Evolutionary conservation across 208 protist genomes (phyloP).

Genomic region (Leishmania lainsoni): DNA sequence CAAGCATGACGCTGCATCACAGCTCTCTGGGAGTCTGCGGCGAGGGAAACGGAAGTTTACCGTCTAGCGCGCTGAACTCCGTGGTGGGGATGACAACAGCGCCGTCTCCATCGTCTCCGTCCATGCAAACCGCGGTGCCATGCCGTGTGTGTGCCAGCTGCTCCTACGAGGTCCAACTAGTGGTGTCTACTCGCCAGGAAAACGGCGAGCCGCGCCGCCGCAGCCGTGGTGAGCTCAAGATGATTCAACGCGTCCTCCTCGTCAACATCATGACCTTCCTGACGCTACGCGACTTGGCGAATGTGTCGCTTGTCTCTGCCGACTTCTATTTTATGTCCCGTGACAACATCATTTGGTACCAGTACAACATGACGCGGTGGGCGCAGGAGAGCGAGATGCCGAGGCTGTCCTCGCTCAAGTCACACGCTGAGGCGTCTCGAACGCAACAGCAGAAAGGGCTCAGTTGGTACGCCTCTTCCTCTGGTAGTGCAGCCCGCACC

Average conservation of each 20-base stretch:
- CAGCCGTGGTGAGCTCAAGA: conserved; percentile 85
- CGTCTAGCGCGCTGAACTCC: background rate
- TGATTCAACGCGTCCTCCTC: conserved; percentile 74
- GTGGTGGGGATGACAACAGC: background rate
- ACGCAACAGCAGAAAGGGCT: conserved; percentile 16
- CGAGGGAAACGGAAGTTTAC: background rate
- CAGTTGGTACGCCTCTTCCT: conserved; percentile 11
- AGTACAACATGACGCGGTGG: conserved; percentile 82
- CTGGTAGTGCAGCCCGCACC: background rate
- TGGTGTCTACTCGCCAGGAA: conserved; percentile 66
- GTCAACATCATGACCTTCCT: conserved; percentile 80
- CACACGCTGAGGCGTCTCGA: conserved; percentile 10
- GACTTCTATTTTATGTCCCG: conserved; percentile 89
- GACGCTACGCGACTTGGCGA: conserved; percentile 51
- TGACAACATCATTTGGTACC: conserved; percentile 89
- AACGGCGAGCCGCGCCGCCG: conserved; percentile 67
- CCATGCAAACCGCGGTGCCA: conserved; percentile 7
- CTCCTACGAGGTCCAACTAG: conserved; percentile 86
- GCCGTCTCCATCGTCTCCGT: background rate
- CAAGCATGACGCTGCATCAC: background rate
- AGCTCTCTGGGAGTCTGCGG: background rate
- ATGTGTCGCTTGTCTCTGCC: conserved; percentile 63
- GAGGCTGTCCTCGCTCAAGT: conserved; percentile 31
- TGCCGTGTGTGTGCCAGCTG: conserved; percentile 63
- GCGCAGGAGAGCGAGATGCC: conserved; percentile 47